A percentile compares a stretch with the other conserved stretches of the same genome.
These are phyloP conservation scores for Eucalyptus sideroxylon DNA, from an alignment of 345 rosid genomes.

Conservation along the genomic window DNA sequence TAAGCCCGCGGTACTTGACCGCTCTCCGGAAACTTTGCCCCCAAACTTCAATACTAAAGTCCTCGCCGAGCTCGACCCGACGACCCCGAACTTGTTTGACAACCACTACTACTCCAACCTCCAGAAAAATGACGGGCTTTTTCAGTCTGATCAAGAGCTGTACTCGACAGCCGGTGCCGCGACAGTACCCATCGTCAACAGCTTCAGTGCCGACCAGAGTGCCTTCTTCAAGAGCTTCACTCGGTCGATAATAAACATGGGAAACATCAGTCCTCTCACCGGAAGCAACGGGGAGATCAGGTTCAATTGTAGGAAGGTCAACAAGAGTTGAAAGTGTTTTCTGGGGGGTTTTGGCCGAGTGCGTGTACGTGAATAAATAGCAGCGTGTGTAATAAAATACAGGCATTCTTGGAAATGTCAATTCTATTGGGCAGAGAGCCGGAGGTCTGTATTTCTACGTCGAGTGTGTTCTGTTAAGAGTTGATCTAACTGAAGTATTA, in stretches of 20 bases:
- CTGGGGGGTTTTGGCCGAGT: neutral
- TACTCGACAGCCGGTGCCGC: conserved; percentile 9
- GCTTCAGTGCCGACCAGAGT: conserved; percentile 6
- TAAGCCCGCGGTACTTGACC: conserved; percentile 6
- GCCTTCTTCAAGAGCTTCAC: conserved; percentile 24
- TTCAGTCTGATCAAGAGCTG: conserved; percentile 30
- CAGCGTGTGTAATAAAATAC: neutral
- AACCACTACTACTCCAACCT: conserved; percentile 26
- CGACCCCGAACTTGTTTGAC: conserved; percentile 19
- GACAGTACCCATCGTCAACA: conserved; percentile 15
- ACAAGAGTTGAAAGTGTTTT: neutral
- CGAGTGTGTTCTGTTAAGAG: neutral
- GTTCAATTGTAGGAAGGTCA: conserved; percentile 13
- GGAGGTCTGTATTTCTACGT: neutral
- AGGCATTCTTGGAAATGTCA: neutral
- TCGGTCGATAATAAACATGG: conserved; percentile 32
- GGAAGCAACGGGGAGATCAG: conserved; percentile 31
- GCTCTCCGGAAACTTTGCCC: conserved; percentile 20
- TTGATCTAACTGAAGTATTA: neutral
- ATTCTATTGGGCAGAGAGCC: neutral
- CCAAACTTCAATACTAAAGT: neutral
- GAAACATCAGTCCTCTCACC: conserved; percentile 8
- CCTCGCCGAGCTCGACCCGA: conserved; percentile 13
- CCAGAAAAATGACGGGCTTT: conserved; percentile 18
- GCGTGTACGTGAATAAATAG: neutral